A percentile compares a stretch with the other conserved stretches of the same genome.
These are phyloP conservation scores for Cladophialophora yegresii DNA, from an alignment of 2,329 filamentous ascomycete species.

Conservation along the genomic window DNA sequence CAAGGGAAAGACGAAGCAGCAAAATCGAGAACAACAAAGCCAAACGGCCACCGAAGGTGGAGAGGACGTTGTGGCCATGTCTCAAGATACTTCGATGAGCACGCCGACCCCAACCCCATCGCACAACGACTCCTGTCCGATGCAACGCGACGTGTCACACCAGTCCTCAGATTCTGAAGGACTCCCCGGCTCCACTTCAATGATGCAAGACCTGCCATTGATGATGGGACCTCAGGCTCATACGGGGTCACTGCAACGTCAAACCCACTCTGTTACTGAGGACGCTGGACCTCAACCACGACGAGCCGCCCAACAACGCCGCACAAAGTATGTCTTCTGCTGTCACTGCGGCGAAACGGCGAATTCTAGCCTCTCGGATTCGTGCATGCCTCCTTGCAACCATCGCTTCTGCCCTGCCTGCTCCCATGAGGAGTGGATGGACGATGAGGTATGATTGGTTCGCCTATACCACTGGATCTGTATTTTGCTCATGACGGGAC, in stretches of 20 bases:
- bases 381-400: constrained; percentile 6
- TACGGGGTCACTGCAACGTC: neutral
- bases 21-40: neutral
- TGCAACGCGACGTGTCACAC: neutral
- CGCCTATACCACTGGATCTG: neutral
- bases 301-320: neutral
- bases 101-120: constrained; percentile 9
- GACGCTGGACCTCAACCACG: neutral
- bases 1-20: constrained; percentile 22
- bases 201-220: neutral
- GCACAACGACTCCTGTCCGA: constrained; percentile 9
- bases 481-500: neutral
- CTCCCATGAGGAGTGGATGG: neutral
- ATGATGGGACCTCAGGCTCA: neutral
- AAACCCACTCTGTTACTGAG: neutral
- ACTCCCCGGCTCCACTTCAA: neutral
- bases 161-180: neutral
- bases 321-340: constrained; percentile 11
- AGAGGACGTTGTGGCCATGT: neutral
- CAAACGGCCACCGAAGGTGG: neutral
- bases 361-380: neutral
- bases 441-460: neutral
- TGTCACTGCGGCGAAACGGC: constrained; percentile 19
- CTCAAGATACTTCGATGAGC: neutral
- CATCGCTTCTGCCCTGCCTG: constrained; percentile 14